phyloP scores from a whole-genome alignment of 1,284 basidiomycete genomes.

The Amylostereum chailletii region DNA sequence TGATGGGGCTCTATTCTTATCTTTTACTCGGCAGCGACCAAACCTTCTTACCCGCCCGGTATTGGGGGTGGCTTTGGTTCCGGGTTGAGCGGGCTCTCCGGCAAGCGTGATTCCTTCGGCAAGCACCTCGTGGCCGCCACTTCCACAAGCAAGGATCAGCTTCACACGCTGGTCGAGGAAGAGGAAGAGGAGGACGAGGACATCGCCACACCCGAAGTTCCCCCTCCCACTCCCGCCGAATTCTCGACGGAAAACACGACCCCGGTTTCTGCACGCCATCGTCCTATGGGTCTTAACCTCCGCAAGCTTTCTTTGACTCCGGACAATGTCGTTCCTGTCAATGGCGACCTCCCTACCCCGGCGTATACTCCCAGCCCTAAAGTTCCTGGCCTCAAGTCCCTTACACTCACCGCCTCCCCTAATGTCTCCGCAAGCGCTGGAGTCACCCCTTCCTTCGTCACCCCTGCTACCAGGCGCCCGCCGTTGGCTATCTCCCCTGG shows the following conservation, averaged over 20 bases:
- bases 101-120: constrained; percentile 70
- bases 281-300: constrained; percentile 56
- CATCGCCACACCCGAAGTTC: constrained; percentile 11
- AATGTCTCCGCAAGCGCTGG: constrained; percentile 12
- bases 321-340: constrained; percentile 28
- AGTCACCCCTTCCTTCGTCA: constrained; percentile 21
- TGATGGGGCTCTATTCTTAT: not conserved
- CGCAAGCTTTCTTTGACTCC: constrained; percentile 64
- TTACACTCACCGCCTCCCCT: constrained; percentile 36
- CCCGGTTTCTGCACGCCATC: constrained; percentile 34
- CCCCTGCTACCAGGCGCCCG: constrained; percentile 14
- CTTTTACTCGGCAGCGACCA: constrained; percentile 29
- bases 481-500: constrained; percentile 9
- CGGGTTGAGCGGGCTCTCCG: constrained; percentile 32
- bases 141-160: constrained; percentile 60
- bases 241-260: constrained; percentile 18
- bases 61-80: constrained; percentile 32
- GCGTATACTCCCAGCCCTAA: constrained; percentile 37
- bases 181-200: constrained; percentile 70
- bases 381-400: constrained; percentile 33
- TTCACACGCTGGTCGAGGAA: constrained; percentile 71
- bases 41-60: constrained; percentile 45
- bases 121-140: constrained; percentile 48
- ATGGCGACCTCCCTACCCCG: constrained; percentile 45
- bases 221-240: constrained; percentile 13